Base-by-base conservation (phyloP, 2,329 filamentous ascomycete species). In the Epicoccum nigrum region DNA sequence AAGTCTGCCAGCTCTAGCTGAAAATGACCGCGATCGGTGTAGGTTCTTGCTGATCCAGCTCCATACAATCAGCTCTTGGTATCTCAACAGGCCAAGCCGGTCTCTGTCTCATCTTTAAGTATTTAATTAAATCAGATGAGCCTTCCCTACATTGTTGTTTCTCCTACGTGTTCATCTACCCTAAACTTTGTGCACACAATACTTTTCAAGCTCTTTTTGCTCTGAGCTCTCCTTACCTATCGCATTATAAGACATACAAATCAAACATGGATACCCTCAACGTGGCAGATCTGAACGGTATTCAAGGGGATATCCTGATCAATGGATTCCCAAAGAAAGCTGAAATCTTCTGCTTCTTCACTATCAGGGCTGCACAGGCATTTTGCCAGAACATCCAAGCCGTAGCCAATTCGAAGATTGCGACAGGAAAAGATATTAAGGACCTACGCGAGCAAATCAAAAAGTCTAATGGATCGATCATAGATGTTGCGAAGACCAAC, bases 311-410 rank as follows among this genome's bases (percentile, higher is more conserved):
- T 34, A 52, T 52, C 8, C 49, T 52, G 9, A 25, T 52, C 9
- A 52, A 52, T 23, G 49, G 49, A 6, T 52, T 52, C 12, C 49
- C 49, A 4, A 52, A 52, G 33, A 52, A 52, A 33, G 49, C 49
- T 12, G 43, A 52, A n/a, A 42, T 52, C 11, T 52, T 52, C 28
- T 47, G 38, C 17, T 52, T 52, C 21, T 52, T 52, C 17, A 52
- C 49, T 13, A 52, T 52, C 17, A 46, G 49, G 33, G 43, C 49
- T 19, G 21, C 49, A 28, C 49, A 52, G 8, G 32, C 15, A 13
- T 52, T 52, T 17, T 52, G 43, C 19, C 43, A 47, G 17, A 52
- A 43, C 15, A 47, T 52, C 7, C 43, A 47, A 15, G 21, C 23
- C 20, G 49, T 52, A 38, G 49, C 49, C 3, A 46, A 33, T 5